Conservation (phyloP, 805 yeast species). For the Teunomyces tritomae region DNA sequence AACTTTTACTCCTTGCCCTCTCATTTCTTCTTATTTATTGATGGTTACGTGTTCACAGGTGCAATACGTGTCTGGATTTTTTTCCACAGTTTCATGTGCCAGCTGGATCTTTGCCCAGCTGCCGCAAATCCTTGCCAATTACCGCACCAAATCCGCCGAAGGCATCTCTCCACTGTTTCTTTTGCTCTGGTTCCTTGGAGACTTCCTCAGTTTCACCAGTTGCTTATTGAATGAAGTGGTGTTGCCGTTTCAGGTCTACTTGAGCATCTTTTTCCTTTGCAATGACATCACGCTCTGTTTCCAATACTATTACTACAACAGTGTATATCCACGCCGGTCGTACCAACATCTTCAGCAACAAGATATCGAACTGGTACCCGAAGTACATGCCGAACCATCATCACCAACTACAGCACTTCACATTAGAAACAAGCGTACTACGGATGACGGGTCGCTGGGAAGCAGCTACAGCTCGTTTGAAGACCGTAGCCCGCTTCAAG, state of each 20-base stretch:
- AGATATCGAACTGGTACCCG: neutral
- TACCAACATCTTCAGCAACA: neutral
- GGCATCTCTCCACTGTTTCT: conserved; percentile 65
- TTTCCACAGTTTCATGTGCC: conserved; percentile 37
- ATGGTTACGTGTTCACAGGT: conserved; percentile 6
- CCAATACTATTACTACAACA: conserved; percentile 42
- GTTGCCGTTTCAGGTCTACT: conserved; percentile 36
- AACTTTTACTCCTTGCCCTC: neutral
- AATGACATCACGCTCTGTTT: conserved; percentile 39
- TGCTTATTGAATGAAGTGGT: conserved; percentile 39
- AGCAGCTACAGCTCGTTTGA: conserved; percentile 1
- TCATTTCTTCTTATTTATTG: neutral
- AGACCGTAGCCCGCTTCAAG: neutral
- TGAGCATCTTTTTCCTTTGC: conserved; percentile 38
- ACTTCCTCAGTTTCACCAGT: conserved; percentile 36
- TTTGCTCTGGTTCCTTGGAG: conserved; percentile 61
- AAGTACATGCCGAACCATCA: neutral
- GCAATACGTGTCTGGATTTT: conserved; percentile 12
- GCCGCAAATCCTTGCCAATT: conserved; percentile 66
- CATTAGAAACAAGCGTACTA: neutral
- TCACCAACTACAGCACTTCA: neutral
- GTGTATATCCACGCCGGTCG: conserved; percentile 28
- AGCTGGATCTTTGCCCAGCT: conserved; percentile 75
- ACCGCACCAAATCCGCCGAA: conserved; percentile 57
- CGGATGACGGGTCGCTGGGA: neutral